Base-by-base conservation (phyloP, 768 basidiomycete genomes). In the Podaxis sp. region DNA sequence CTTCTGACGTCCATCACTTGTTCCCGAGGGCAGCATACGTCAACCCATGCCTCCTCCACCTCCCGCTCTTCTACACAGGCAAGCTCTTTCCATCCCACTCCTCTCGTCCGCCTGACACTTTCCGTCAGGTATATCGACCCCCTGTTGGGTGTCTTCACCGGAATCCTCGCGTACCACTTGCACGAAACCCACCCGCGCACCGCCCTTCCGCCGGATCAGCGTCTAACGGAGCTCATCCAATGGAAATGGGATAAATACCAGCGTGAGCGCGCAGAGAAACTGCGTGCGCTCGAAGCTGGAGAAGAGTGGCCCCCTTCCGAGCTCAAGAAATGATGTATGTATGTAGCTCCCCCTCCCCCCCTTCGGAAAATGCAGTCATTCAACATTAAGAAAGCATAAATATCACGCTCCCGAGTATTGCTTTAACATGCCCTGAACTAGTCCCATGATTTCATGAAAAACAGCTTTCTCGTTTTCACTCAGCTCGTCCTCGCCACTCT, bases 121-220 rank as follows among this genome's bases (percentile, higher is more conserved):
- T 56, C 48, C 44, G 44, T 42, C 64, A 94, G 92, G 28, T 71
- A 82, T 1, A 68, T 92, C 4, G 93, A 95, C 73, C 86, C 89
- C 4, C 61, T 91, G 15, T 74, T 95, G 44, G 93, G 92, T 6
- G 74, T 93, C 57, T 87, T 92, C 70, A 93, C 92, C 1, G 93
- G 93, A 12, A 72, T 84, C 44, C 74, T 93, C 48, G 93, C 93
- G 4, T 94, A 87, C 72, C 87, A 91, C 71, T 83, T 95, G 40
- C 84, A 90, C 72, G 92, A 95, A 71, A 88, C 79, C 30, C 85
- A 94, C 73, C 93, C 92, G 4, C 85, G 92, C 42, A 90, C 87
- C 3, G 86, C 82, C 8, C 78, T 86, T 15, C 76, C 82, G 0
- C 75, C 79, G 26, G 84, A 87, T 5, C 78, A 89, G 63, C 81